Evolutionary conservation across 2,329 filamentous ascomycete species (phyloP), one percentile per base, ranked within the genome.

Genomic region (Alternaria panax): DNA sequence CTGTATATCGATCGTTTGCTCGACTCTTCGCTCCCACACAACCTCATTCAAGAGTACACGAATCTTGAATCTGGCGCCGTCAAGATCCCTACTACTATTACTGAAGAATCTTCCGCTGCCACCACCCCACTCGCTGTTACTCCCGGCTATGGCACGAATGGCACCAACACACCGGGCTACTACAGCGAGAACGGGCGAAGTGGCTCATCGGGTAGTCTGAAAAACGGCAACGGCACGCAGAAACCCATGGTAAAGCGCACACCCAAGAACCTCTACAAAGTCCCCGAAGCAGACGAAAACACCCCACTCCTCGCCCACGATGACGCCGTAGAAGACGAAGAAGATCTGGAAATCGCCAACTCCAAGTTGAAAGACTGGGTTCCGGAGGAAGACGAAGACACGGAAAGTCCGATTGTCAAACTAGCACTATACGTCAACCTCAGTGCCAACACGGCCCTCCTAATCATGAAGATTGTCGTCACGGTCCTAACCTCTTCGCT

Each of bases 1-100:
- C 84, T 96, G 64, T 97, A 96, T 76, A 97, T 97, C 69, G 94
- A 97, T 79, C 87, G 90, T 52, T 83, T 98, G 57, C 85, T 98
- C 62, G 93, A 97, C 79, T 97, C 92, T 8, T 93, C 92, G 28
- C 86, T 97, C n/a, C 93, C 93, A 2, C 93, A 96, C 73, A 90
- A 94, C 70, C 83, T 98, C 43, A 88, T 98, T 58, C 93, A 96
- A 73, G 93, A 97, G 78, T 97, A 97, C 78, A 89, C 89, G 64
- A 82, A 90, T 64, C 81, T 88, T 50, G 82, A 86, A 42, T 82
- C 82, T 20, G 85, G 82, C 38, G 83, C 83, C 24, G 84, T 86
- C 48, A 85, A 88, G 66, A 85, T 92, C 7, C 91, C 92, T 2
- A 83, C 86, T 30, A 93, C 91, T 11, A 95, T 95, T 67, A 80